Evolutionary conservation across 257 asterid species (phyloP).

Genomic region (Nyctanthes arbortristis): DNA sequence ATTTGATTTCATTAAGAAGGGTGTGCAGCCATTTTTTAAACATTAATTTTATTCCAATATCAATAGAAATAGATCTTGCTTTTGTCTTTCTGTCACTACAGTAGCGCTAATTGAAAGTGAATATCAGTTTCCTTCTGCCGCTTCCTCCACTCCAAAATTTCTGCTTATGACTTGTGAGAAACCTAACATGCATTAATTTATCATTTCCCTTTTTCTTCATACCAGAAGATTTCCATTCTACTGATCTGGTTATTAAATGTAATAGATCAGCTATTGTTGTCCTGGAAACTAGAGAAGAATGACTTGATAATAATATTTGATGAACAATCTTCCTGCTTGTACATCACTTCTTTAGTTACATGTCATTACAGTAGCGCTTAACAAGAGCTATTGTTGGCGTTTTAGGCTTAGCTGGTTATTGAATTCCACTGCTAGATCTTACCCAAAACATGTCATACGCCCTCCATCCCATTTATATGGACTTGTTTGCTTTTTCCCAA

Average conservation of each 20-base stretch:
- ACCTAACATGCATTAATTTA: neutral
- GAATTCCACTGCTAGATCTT: neutral
- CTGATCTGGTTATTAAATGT: neutral
- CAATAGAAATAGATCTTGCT: neutral
- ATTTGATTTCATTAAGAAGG: neutral
- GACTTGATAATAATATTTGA: neutral
- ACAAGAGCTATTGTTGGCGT: neutral
- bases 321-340: neutral
- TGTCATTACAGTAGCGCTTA: neutral
- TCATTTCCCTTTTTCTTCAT: neutral
- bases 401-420: neutral
- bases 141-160: neutral
- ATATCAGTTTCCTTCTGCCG: neutral
- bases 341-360: neutral
- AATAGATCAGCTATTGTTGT: neutral
- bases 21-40: neutral
- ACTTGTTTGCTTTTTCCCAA: too few relatives aligned
- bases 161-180: neutral
- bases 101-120: too few relatives aligned
- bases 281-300: neutral
- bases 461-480: too few relatives aligned
- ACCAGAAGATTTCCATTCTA: neutral
- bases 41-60: neutral
- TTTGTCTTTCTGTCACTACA: too few relatives aligned
- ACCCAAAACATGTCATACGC: too few relatives aligned